phyloP scores from a whole-genome alignment of 495 filamentous ascomycete species.

The Penicillium cinerascens region DNA sequence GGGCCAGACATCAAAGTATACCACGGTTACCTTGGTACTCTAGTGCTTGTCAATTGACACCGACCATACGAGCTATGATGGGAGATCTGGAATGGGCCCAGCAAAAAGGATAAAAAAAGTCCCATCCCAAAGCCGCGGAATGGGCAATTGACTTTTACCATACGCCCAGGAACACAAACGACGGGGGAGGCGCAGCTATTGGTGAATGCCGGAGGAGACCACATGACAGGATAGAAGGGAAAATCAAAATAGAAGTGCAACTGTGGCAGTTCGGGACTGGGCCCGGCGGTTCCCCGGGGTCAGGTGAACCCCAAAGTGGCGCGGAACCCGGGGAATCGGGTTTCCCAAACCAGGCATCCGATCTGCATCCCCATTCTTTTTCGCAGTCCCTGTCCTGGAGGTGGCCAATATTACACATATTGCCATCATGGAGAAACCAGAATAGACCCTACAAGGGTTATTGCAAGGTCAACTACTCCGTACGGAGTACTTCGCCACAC shows the following conservation, averaged over 20 bases:
- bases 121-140: neutral
- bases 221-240: conserved; percentile 1
- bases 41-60: neutral
- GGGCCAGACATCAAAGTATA: neutral
- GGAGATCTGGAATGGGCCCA: neutral
- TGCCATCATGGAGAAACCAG: neutral
- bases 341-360: conserved; percentile 24
- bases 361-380: conserved; percentile 4
- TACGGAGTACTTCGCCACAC: neutral
- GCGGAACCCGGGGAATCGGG: conserved; percentile 9
- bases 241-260: neutral
- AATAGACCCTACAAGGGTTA: neutral
- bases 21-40: neutral
- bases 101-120: neutral
- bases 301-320: conserved; percentile 6
- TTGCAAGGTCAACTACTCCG: too few relatives aligned
- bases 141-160: neutral
- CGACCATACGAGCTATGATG: neutral
- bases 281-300: conserved; percentile 4
- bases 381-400: neutral
- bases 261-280: neutral
- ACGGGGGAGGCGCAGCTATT: neutral
- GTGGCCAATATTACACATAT: neutral
- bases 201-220: neutral
- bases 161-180: conserved; percentile 2